Evolutionary conservation across 331 rosid species (phyloP).

Genomic region (Malus hybrid): DNA sequence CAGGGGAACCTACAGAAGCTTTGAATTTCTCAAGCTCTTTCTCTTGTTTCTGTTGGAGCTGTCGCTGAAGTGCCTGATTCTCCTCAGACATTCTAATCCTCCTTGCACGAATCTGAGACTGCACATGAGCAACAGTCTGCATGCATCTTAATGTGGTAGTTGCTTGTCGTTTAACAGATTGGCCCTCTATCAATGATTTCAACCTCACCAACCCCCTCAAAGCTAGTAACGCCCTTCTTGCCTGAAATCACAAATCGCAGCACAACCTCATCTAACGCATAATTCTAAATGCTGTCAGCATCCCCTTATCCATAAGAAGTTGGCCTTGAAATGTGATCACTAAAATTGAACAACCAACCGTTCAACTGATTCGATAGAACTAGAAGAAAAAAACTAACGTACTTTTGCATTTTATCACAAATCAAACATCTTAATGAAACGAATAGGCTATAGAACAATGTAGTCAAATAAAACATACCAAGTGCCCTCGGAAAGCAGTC

Average conservation of each 20-base stretch:
- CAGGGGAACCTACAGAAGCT: slow-evolving; percentile 39
- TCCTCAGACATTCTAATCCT: slow-evolving; percentile 77
- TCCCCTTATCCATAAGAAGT: not conserved
- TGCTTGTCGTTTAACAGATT: slow-evolving; percentile 75
- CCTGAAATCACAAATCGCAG: slow-evolving; percentile 40
- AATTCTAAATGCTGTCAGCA: not conserved
- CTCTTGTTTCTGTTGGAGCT: slow-evolving; percentile 53
- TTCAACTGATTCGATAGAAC: not conserved
- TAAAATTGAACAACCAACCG: not conserved
- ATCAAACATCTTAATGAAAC: not conserved
- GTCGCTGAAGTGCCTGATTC: slow-evolving; percentile 69
- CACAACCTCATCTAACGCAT: not conserved
- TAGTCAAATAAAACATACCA: slow-evolving; percentile 28
- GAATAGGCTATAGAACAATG: not conserved
- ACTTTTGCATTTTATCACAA: not conserved
- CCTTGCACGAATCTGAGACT: slow-evolving; percentile 69
- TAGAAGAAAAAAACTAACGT: not conserved
- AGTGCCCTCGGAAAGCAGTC: slow-evolving; percentile 47
- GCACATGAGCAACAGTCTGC: slow-evolving; percentile 81
- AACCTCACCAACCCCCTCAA: slow-evolving; percentile 79
- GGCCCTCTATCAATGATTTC: slow-evolving; percentile 65
- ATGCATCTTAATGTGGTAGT: slow-evolving; percentile 68
- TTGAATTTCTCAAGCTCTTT: slow-evolving; percentile 55
- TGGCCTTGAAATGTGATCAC: not conserved
- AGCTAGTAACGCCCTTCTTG: slow-evolving; percentile 68